Evolutionary conservation across 805 yeast genomes (phyloP).

Genomic region (Metschnikowia cerradonensis): DNA sequence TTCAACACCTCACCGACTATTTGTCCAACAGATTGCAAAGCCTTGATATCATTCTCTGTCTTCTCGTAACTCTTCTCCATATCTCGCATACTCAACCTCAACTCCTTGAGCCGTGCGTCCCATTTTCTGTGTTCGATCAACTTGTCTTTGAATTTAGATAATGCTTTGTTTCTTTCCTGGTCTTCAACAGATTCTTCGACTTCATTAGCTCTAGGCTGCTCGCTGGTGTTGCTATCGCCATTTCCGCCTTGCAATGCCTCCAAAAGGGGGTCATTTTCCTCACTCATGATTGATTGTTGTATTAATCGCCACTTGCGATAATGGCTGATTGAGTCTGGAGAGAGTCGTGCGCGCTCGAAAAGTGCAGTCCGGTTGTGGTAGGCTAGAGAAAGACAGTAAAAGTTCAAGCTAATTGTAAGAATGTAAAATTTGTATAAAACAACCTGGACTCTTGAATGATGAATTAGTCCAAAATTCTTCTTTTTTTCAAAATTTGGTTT

Average conservation of each 20-base stretch:
- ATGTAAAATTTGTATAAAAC: neutral
- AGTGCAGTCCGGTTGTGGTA: neutral
- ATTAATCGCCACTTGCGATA: constrained; percentile 11
- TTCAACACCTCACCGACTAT: constrained; percentile 95
- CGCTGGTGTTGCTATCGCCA: constrained; percentile 9
- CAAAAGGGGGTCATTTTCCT: constrained; percentile 73
- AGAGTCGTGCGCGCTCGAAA: constrained; percentile 3
- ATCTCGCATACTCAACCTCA: constrained; percentile 78
- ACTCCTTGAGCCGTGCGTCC: constrained; percentile 84
- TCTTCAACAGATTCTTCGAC: constrained; percentile 39
- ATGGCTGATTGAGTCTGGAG: constrained; percentile 4
- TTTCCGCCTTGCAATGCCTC: constrained; percentile 53
- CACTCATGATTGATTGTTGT: constrained; percentile 39
- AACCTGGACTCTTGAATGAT: neutral
- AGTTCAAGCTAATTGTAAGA: neutral
- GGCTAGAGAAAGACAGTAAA: neutral
- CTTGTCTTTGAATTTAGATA: constrained; percentile 75
- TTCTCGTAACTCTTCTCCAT: constrained; percentile 80
- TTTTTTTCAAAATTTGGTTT: neutral
- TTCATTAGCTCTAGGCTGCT: constrained; percentile 18
- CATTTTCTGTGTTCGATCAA: constrained; percentile 89
- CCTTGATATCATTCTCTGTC: constrained; percentile 96
- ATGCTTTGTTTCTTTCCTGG: constrained; percentile 72
- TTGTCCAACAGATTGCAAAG: constrained; percentile 95
- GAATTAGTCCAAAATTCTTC: neutral